Conservation (phyloP, 371 early-diverging fungal genomes). For the Neoconidiobolus thromboides region DNA sequence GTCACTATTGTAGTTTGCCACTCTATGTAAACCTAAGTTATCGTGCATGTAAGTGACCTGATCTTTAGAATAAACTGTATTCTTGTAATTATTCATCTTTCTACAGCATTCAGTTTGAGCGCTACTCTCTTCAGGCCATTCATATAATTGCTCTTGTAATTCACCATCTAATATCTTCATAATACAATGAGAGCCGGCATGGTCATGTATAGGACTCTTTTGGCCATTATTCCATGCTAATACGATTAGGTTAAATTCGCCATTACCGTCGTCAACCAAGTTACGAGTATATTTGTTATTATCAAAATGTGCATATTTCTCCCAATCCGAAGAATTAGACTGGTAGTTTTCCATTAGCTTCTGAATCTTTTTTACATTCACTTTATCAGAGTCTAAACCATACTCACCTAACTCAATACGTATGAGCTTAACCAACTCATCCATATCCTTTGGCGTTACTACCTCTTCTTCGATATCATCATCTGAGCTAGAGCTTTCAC, state of each 20-base stretch:
- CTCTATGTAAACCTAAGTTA: constrained; percentile 71
- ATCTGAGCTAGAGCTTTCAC: not conserved
- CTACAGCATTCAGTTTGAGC: constrained; percentile 5
- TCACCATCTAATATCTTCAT: constrained; percentile 81
- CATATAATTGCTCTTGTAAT: constrained; percentile 57
- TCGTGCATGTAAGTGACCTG: constrained; percentile 80
- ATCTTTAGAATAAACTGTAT: constrained; percentile 30
- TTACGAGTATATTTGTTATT: constrained; percentile 62
- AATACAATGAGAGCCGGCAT: constrained; percentile 81
- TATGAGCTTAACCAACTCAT: constrained; percentile 22
- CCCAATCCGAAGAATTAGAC: constrained; percentile 51
- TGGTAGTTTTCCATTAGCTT: constrained; percentile 38
- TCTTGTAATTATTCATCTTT: constrained; percentile 19
- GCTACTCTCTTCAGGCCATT: constrained; percentile 33
- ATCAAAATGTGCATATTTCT: constrained; percentile 57
- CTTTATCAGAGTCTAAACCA: constrained; percentile 33
- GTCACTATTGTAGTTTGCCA: constrained; percentile 38
- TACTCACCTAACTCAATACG: constrained; percentile 22
- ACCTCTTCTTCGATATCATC: not conserved
- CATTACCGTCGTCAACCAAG: constrained; percentile 81
- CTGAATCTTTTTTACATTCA: constrained; percentile 35
- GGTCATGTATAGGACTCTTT: constrained; percentile 78
- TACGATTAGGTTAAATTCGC: constrained; percentile 81
- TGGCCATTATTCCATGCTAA: constrained; percentile 60
- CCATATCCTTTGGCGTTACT: constrained; percentile 13